These are phyloP conservation scores for Eucalyptus albens DNA, from an alignment of 345 rosid genomes.

Conservation along the genomic window DNA sequence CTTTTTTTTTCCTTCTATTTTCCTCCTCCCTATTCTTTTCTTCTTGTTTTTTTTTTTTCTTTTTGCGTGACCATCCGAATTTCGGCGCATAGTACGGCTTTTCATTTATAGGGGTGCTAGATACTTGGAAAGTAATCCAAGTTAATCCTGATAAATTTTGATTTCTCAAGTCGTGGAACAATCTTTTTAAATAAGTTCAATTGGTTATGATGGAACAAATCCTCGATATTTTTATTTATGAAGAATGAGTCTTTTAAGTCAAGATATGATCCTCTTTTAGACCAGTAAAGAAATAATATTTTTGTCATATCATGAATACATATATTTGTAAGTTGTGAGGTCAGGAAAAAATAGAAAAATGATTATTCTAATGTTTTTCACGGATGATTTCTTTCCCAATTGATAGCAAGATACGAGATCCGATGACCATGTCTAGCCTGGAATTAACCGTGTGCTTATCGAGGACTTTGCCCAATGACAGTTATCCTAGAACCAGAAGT, in stretches of 20 bases:
- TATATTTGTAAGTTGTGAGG: not conserved
- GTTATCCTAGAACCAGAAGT: not conserved
- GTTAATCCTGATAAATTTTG: too few species aligned
- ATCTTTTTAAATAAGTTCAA: too few species aligned
- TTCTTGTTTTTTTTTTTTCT: too few species aligned
- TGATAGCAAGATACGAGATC: not conserved
- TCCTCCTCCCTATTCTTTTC: not conserved
- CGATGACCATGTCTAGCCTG: not conserved
- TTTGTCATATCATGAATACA: too few species aligned
- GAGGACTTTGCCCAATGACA: not conserved
- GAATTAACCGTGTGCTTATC: not conserved
- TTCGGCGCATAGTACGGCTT: not conserved
- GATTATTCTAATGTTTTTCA: not conserved
- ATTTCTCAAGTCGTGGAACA: too few species aligned
- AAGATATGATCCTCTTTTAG: too few species aligned
- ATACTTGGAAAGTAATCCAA: too few species aligned
- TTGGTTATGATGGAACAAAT: rapidly evolving
- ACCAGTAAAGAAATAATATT: rapidly evolving
- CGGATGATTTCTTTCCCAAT: not conserved
- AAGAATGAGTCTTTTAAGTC: too few species aligned
- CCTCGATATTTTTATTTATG: too few species aligned
- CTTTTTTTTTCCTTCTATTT: not conserved
- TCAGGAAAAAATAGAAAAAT: not conserved
- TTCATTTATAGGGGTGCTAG: not conserved
- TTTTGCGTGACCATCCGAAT: not conserved